These are phyloP conservation scores for Pestalotiopsis fici DNA, from an alignment of 2,329 filamentous ascomycete species.

Conservation along the genomic window DNA sequence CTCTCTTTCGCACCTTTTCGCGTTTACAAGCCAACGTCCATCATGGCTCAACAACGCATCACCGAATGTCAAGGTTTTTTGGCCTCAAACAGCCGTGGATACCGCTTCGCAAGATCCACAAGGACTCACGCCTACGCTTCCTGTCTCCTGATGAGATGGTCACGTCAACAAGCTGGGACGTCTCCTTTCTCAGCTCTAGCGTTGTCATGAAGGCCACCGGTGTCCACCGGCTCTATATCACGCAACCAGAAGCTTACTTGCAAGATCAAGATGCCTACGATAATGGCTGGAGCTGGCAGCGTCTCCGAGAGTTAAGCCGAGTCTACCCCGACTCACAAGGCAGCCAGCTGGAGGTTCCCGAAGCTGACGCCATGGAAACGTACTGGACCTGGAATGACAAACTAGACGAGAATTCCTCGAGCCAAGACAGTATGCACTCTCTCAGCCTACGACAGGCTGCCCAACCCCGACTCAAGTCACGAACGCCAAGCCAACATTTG, in stretches of 20 bases:
- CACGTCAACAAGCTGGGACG: conserved; percentile 71
- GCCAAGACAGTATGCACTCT: conserved; percentile 40
- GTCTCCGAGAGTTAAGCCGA: conserved; percentile 62
- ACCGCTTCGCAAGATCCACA: conserved; percentile 76
- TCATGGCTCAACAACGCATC: conserved; percentile 32
- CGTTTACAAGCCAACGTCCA: conserved; percentile 31
- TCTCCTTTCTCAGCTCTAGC: conserved; percentile 67
- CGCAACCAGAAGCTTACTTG: conserved; percentile 73
- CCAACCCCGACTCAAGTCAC: conserved; percentile 36
- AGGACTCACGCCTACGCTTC: conserved; percentile 72
- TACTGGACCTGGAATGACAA: conserved; percentile 69
- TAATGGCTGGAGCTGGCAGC: conserved; percentile 70
- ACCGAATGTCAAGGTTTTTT: conserved; percentile 46
- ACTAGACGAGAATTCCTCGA: conserved; percentile 57
- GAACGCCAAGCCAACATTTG: conserved; percentile 42
- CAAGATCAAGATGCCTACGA: conserved; percentile 60
- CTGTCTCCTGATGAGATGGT: conserved; percentile 72
- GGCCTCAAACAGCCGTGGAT: conserved; percentile 71
- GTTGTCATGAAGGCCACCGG: conserved; percentile 72
- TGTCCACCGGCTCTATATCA: conserved; percentile 70
- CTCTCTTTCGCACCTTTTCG: conserved; percentile 49
- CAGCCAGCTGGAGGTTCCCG: conserved; percentile 50
- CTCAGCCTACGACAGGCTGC: conserved; percentile 42
- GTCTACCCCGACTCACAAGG: conserved; percentile 49
- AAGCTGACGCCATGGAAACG: conserved; percentile 63